phyloP scores from a whole-genome alignment of 2,329 filamentous ascomycete species.

The Aschersonia sp. region DNA sequence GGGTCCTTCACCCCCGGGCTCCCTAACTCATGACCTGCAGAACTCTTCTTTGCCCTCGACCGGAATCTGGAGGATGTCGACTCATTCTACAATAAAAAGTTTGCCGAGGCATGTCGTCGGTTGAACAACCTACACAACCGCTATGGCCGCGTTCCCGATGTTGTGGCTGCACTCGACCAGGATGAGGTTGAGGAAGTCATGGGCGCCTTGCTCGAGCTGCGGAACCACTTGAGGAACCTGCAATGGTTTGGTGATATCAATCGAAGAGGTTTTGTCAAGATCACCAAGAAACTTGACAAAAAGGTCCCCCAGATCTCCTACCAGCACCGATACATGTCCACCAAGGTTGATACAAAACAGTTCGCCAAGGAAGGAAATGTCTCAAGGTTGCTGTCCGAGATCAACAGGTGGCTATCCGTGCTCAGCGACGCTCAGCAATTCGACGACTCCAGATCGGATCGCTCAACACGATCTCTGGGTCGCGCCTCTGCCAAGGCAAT shows the following conservation, averaged over 20 bases:
- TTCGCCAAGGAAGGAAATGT: conserved; percentile 62
- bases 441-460: conserved; percentile 61
- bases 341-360: conserved; percentile 76
- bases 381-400: conserved; percentile 35
- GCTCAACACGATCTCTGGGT: conserved; percentile 62
- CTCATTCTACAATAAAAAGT: conserved; percentile 93
- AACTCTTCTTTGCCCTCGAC: conserved; percentile 93
- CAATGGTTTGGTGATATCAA: conserved; percentile 99
- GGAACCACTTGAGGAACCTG: conserved; percentile 75
- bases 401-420: conserved; percentile 85
- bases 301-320: conserved; percentile 64
- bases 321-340: conserved; percentile 74
- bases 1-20: conserved; percentile 10
- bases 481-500: conserved; percentile 62
- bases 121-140: conserved; percentile 76
- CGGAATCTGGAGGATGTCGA: conserved; percentile 96
- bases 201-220: conserved; percentile 75
- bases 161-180: conserved; percentile 59
- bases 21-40: conserved; percentile 34
- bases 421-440: conserved; percentile 63
- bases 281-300: conserved; percentile 98
- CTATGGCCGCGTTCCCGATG: conserved; percentile 62
- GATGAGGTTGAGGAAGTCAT: conserved; percentile 88
- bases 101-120: conserved; percentile 67
- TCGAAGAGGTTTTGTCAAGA: conserved; percentile 87